phyloP scores from a whole-genome alignment of 2,329 filamentous ascomycete genomes.

The Colletotrichum salicis region DNA sequence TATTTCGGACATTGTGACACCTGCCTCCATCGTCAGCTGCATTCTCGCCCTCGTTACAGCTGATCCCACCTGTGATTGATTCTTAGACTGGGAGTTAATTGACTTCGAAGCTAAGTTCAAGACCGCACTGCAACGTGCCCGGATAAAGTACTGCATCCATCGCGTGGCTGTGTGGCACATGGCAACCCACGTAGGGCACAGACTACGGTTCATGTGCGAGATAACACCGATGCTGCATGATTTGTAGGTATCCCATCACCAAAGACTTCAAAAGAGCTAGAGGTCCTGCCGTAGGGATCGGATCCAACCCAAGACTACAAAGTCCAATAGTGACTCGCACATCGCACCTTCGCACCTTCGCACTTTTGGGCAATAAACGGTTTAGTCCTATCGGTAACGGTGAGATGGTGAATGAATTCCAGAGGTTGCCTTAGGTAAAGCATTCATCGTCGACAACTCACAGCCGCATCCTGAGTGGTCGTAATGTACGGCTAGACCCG shows the following conservation, averaged over 20 bases:
- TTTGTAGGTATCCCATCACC: neutral
- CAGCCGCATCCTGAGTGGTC: neutral
- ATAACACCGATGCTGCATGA: neutral
- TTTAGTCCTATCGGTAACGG: neutral
- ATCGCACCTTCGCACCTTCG: neutral
- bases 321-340: neutral
- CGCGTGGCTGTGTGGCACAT: neutral
- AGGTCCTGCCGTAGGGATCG: neutral
- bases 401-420: neutral
- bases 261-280: neutral
- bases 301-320: neutral
- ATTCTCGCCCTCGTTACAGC: neutral
- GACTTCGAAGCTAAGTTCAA: neutral
- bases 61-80: neutral
- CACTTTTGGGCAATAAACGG: neutral
- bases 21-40: neutral
- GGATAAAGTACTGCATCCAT: neutral
- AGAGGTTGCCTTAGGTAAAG: conserved; percentile 8
- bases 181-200: neutral
- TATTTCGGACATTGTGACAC: neutral
- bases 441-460: neutral
- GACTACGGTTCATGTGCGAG: too few relatives aligned
- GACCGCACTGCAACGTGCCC: neutral
- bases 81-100: too few relatives aligned
- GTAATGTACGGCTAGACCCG: neutral